These are phyloP conservation scores for Senna tora DNA, from an alignment of 306 rosid species.

Conservation along the genomic window DNA sequence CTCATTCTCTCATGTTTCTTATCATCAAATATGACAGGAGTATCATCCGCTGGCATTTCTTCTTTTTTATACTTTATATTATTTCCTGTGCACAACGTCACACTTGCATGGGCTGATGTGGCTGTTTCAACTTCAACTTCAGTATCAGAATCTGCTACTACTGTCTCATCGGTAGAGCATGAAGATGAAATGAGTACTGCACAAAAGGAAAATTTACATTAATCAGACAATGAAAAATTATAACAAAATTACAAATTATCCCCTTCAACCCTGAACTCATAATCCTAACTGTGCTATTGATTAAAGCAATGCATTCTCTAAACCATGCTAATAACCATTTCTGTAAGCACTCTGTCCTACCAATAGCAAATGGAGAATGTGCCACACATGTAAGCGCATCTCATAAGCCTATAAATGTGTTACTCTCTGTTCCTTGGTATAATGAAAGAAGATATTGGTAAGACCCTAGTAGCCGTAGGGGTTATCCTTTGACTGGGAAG, in stretches of 20 bases:
- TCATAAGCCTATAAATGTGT: constrained; percentile 7
- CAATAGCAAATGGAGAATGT: constrained; percentile 9
- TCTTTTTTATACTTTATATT: constrained; percentile 35
- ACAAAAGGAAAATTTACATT: constrained; percentile 30
- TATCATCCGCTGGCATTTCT: constrained; percentile 33
- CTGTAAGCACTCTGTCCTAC: constrained; percentile 4
- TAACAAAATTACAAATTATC: not conserved
- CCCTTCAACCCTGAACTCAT: not conserved
- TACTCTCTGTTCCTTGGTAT: not conserved
- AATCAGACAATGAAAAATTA: not conserved
- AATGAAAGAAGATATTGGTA: constrained; percentile 7
- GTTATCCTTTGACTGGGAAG: not conserved
- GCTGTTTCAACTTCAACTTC: constrained; percentile 81
- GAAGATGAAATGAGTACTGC: constrained; percentile 88
- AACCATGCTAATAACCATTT: constrained; percentile 25
- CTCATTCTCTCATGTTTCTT: constrained; percentile 33
- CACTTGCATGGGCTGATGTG: constrained; percentile 50
- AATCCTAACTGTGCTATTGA: not conserved
- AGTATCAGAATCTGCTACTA: constrained; percentile 83
- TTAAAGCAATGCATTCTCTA: constrained; percentile 28
- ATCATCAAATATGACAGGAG: constrained; percentile 26
- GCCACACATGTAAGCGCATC: constrained; percentile 6
- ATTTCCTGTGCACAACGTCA: constrained; percentile 35
- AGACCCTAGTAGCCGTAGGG: not conserved
- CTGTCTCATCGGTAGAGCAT: constrained; percentile 87